A percentile compares a stretch with the other conserved stretches of the same genome.
Evolutionary conservation across 2,329 filamentous ascomycete species (phyloP).

Genomic region (Emmonsiellopsis sp.): DNA sequence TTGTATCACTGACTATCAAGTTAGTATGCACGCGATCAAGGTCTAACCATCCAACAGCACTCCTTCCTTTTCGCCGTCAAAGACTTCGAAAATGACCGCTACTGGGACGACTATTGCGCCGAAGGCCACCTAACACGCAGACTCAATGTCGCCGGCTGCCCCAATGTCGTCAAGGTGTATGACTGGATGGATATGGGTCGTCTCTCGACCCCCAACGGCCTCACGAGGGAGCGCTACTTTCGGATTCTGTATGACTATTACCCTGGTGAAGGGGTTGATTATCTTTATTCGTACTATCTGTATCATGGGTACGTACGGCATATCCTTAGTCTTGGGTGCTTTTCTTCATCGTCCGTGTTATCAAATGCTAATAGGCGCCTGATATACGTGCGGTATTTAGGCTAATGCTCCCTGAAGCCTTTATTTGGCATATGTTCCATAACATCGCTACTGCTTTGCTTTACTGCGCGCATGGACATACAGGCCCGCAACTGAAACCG

Average conservation of each 20-base stretch:
- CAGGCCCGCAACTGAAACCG: neutral
- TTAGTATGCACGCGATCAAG: neutral
- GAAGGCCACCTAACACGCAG: constrained; percentile 7
- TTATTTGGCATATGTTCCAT: constrained; percentile 9
- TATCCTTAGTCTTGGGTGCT: neutral
- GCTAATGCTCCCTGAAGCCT: constrained; percentile 6
- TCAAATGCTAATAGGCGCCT: neutral
- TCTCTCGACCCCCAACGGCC: neutral
- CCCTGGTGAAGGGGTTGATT: neutral
- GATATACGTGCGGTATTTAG: neutral
- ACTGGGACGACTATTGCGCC: constrained; percentile 5
- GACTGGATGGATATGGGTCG: constrained; percentile 3
- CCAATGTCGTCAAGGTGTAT: constrained; percentile 8
- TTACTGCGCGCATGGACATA: constrained; percentile 6
- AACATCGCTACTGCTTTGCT: constrained; percentile 4
- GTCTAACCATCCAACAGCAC: neutral
- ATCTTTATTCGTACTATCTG: neutral
- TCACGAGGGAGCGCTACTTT: neutral
- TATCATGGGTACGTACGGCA: neutral
- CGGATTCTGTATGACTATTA: constrained; percentile 8
- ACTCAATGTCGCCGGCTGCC: constrained; percentile 6
- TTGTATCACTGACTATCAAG: no score
- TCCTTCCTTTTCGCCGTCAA: constrained; percentile 7
- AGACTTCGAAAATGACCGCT: constrained; percentile 1
- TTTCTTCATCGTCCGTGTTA: neutral